Evolutionary conservation across 768 basidiomycete species (phyloP).

Genomic region (Hygrophorus pudorinus): DNA sequence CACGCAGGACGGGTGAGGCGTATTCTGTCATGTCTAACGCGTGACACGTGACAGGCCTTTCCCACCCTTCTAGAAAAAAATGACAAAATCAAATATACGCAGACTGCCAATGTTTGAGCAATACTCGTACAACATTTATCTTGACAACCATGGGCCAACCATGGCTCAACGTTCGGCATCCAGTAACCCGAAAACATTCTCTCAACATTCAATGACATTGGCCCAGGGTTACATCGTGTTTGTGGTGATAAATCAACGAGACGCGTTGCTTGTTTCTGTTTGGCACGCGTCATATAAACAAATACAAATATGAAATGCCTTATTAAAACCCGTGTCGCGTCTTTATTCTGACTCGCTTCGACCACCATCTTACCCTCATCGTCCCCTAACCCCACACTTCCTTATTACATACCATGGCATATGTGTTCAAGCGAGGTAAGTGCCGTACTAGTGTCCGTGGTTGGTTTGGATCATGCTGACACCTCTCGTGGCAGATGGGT

Average conservation of each 20-base stretch:
- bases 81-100: constrained; percentile 1
- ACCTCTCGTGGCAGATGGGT: constrained; percentile 33
- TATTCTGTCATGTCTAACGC: constrained; percentile 27
- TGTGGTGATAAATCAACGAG: too few species aligned
- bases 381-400: neutral
- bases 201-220: too few species aligned
- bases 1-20: constrained; percentile 35
- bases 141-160: neutral
- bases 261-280: neutral
- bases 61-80: neutral
- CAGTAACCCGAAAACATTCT: too few species aligned
- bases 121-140: neutral
- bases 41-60: neutral
- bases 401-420: constrained; percentile 13
- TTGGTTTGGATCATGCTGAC: constrained; percentile 1
- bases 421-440: constrained; percentile 26
- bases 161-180: too few species aligned
- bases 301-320: neutral
- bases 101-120: neutral
- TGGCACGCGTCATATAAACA: neutral
- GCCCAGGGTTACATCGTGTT: too few species aligned
- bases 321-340: constrained; percentile 4
- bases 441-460: neutral
- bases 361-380: neutral
- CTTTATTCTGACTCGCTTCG: neutral